These are phyloP conservation scores for Solanum acaule DNA, from an alignment of 257 asterid species.

Conservation along the genomic window DNA sequence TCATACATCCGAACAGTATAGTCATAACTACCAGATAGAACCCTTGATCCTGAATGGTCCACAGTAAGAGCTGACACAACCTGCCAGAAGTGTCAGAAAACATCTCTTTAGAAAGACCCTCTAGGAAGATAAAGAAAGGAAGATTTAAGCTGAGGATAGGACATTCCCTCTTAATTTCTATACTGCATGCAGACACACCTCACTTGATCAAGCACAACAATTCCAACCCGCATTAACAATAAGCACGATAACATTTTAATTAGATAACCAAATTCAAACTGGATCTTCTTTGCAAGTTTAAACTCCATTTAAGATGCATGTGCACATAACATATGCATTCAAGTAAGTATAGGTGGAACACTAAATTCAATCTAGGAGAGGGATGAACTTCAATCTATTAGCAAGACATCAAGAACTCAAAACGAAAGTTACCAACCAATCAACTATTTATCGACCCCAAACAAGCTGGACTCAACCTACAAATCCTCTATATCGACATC, in stretches of 20 bases:
- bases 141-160: neutral
- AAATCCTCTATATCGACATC: neutral
- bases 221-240: neutral
- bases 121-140: neutral
- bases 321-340: neutral
- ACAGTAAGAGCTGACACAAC: slow-evolving; percentile 88
- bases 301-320: neutral
- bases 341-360: neutral
- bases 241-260: neutral
- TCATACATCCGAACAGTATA: slow-evolving; percentile 91
- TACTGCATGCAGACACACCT: neutral
- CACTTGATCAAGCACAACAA: neutral
- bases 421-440: neutral
- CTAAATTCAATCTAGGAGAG: neutral
- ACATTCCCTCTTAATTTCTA: neutral
- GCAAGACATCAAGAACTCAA: neutral
- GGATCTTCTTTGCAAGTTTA: neutral
- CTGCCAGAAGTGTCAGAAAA: slow-evolving; percentile 24
- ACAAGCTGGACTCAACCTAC: neutral
- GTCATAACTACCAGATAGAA: slow-evolving; percentile 90
- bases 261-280: neutral
- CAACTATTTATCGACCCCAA: neutral
- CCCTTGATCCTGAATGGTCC: slow-evolving; percentile 91
- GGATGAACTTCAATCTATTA: neutral
- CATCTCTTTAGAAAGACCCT: neutral